Percentiles rank a stretch among this genome's conserved stretches.
Evolutionary conservation across 2,329 filamentous ascomycete species (phyloP).

Genomic region (Colletotrichum kahawae): DNA sequence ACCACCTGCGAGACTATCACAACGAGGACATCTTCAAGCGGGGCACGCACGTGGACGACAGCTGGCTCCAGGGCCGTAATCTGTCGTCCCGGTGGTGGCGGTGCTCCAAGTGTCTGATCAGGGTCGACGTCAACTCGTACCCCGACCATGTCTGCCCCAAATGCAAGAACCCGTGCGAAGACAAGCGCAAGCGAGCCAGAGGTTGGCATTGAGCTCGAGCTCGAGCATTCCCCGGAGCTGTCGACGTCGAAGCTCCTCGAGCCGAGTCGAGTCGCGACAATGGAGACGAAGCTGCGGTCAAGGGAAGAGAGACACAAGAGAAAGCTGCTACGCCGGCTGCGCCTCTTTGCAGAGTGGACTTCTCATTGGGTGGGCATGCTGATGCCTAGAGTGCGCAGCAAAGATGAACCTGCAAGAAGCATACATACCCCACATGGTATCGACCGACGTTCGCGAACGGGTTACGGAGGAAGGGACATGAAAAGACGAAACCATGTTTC

Average conservation of each 20-base stretch:
- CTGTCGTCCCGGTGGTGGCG: slow-evolving; percentile 55
- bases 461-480: not conserved
- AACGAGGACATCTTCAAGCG: slow-evolving; percentile 58
- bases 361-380: slow-evolving; percentile 2
- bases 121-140: slow-evolving; percentile 49
- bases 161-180: slow-evolving; percentile 54
- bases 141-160: slow-evolving; percentile 41
- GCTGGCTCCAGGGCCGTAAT: slow-evolving; percentile 44
- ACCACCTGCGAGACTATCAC: slow-evolving; percentile 62
- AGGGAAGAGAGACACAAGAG: not conserved
- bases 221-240: not conserved
- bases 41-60: slow-evolving; percentile 36
- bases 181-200: slow-evolving; percentile 37
- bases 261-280: not conserved
- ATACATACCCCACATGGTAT: slow-evolving; percentile 4
- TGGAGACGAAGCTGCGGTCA: not conserved
- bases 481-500: slow-evolving; percentile 3
- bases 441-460: not conserved
- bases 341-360: not conserved
- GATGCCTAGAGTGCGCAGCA: not conserved
- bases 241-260: not conserved
- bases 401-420: not conserved
- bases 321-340: not conserved
- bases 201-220: slow-evolving; percentile 17
- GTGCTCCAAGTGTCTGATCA: slow-evolving; percentile 55